Evolutionary conservation across 495 filamentous ascomycete genomes (phyloP), one percentile per base, ranked within the genome.

Genomic region (Aspergillus bridgeri): DNA sequence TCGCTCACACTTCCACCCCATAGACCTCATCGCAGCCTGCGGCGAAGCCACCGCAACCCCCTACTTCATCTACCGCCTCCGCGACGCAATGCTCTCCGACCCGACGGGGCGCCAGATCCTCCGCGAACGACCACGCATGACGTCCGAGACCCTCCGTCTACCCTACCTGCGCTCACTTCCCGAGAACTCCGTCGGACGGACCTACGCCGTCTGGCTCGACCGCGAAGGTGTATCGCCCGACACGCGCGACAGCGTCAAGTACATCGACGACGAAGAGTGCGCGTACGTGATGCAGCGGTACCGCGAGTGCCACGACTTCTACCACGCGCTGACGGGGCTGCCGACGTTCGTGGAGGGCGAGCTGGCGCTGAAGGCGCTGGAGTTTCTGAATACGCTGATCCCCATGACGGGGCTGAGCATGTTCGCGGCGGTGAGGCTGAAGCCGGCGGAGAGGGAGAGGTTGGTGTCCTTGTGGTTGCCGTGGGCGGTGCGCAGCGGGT

Each of bases 251-350:
- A 62, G 68, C 18, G 94, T 98, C 22, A 81, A 87, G 45, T 97
- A 96, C 72, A 91, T 98, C 53, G 93, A 97, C 69, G 88, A 96
- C 67, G 86, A 85, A 53, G 94, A 98, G 69, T 96, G 90, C 69
- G 94, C 94, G 19, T 98, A 98, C 71, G 94, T 98, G 4, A 96
- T 98, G 90, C 94, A 98, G 81, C 86, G 94, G 25, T 98, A 98
- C 73, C 85, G 94, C 48, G 95, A 98, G 73, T 94, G 89, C 65
- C 94, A 98, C 71, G 94, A 98, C 68, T 98, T 98, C 80, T 98
- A 96, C 78, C 94, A 98, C 73, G 94, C 95, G 0, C 76, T 98
- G 33, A 96, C 92, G 13, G 94, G 94, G 0, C 76, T 98, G 29
- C 94, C 95, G 0, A 83, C 91, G n/a, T 86, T 97, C 48, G 80